Base-by-base conservation (phyloP, 345 rosid species). In the Anastatica hierochuntica region DNA sequence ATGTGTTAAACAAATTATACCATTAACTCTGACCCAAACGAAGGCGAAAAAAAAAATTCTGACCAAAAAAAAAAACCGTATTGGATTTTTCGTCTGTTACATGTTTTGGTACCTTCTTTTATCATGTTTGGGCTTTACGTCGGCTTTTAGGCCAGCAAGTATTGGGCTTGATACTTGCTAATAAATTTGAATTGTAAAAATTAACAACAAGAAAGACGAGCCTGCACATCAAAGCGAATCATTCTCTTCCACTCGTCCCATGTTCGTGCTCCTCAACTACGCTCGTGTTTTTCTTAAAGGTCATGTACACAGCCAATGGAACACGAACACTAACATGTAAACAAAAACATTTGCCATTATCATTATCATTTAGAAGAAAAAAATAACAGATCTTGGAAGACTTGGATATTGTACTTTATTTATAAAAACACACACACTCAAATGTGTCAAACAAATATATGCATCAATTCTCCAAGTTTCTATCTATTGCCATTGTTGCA, bases 241-340 rank as follows among this genome's bases (percentile, higher is more conserved):
- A 39, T 9, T 38, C 30, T 39, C 49, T n/a, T 39, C 20, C 3
- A 12, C 17, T 12, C 8, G 45, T 55, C 30, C 12, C 50, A 56
- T 13, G 44, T 64, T 56, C 63, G 56, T 56, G 69, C 69, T 47
- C 51, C 21, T 31, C 69, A 64, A 39, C 56, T 47, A 55, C 56
- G 69, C 40, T 55, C n/a, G 56, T 55, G 56, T 30, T 39, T n/a
- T 55, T 55, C 44, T 55, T 47, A 56, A 40, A 31, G 15, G 44
- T 21, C 69, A 64, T 23, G 56, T 31, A 56, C 43, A 24, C 51
- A 16, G 21, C 37, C 62, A 2, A 30, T 55, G 19, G 36, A 31
- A 39, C 48, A 47, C 56, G 36, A 47, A 39, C 47, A 35, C 43
- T 38, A 53, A 53, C 55, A 54, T 35, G 16, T 10, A 24, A 12